Conservation (phyloP, 257 asterid genomes). For the Rubia yunnanensis region DNA sequence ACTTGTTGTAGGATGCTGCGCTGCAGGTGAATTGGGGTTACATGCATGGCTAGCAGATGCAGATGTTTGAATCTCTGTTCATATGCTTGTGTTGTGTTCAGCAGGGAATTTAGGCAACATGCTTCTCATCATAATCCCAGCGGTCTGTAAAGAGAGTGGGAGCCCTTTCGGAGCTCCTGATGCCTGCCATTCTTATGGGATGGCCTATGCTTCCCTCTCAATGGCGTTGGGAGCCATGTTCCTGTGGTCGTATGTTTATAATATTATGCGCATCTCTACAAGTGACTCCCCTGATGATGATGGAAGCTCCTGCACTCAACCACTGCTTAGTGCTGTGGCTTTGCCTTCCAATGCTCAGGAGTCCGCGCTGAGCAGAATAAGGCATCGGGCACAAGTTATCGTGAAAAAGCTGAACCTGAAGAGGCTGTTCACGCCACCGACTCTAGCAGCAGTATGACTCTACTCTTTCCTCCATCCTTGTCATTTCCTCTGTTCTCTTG, state of each 20-base stretch:
- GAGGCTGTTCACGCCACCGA: conserved; percentile 76
- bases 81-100: neutral
- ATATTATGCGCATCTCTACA: conserved; percentile 61
- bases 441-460: conserved; percentile 59
- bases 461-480: too few relatives aligned
- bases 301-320: neutral
- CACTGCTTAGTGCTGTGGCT: neutral
- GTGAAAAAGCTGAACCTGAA: conserved; percentile 52
- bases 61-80: neutral
- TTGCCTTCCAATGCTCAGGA: conserved; percentile 40
- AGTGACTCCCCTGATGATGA: conserved; percentile 6
- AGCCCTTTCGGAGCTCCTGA: conserved; percentile 82
- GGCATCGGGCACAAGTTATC: conserved; percentile 26
- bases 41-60: neutral
- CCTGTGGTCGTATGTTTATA: conserved; percentile 80
- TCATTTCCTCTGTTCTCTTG: neutral
- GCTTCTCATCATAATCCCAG: conserved; percentile 81
- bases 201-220: conserved; percentile 86
- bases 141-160: conserved; percentile 78
- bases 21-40: conserved; percentile 47
- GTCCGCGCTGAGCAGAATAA: conserved; percentile 26
- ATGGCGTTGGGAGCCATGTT: conserved; percentile 89
- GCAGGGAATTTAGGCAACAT: conserved; percentile 86
- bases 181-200: conserved; percentile 49
- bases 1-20: conserved; percentile 75